Evolutionary conservation across 192 early-diverging fungal genomes (phyloP).

Genomic region (Endogone sp.): DNA sequence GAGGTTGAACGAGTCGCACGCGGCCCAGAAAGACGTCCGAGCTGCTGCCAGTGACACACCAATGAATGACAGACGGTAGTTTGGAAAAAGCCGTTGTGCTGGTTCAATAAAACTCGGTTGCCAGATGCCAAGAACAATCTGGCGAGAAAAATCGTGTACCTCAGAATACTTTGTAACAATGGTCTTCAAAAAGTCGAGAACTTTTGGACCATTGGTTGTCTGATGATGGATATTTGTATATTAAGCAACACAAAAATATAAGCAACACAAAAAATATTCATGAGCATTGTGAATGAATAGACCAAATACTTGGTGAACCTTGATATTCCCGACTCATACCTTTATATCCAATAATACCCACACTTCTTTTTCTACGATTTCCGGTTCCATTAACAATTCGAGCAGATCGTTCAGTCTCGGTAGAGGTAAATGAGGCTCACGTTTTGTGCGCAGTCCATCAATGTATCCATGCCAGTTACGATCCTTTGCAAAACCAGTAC

Average conservation of each 20-base stretch:
- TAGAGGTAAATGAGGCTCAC: constrained; percentile 36
- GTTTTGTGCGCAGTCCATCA: constrained; percentile 42
- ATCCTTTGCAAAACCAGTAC: constrained; percentile 34
- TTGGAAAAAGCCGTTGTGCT: constrained; percentile 35
- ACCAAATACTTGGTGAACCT: no score
- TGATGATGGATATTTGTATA: neutral
- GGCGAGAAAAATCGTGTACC: constrained; percentile 32
- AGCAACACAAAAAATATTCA: no score
- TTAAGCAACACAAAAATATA: no score
- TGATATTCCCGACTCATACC: no score
- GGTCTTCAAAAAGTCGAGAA: neutral
- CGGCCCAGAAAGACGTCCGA: constrained; percentile 26
- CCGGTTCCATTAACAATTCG: constrained; percentile 36
- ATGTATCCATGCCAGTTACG: constrained; percentile 44
- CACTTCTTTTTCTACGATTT: constrained; percentile 29
- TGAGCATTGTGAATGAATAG: no score
- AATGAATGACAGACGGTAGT: constrained; percentile 44
- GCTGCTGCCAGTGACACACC: constrained; percentile 43
- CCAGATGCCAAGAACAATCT: constrained; percentile 52
- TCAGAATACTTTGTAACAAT: neutral
- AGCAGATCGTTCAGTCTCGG: constrained; percentile 45
- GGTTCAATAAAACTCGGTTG: constrained; percentile 42
- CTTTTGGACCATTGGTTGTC: neutral
- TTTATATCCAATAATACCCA: constrained; percentile 57
- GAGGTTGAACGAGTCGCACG: constrained; percentile 39